Evolutionary conservation across 2,329 filamentous ascomycete genomes (phyloP).

Genomic region (Phialophora verrucosa): DNA sequence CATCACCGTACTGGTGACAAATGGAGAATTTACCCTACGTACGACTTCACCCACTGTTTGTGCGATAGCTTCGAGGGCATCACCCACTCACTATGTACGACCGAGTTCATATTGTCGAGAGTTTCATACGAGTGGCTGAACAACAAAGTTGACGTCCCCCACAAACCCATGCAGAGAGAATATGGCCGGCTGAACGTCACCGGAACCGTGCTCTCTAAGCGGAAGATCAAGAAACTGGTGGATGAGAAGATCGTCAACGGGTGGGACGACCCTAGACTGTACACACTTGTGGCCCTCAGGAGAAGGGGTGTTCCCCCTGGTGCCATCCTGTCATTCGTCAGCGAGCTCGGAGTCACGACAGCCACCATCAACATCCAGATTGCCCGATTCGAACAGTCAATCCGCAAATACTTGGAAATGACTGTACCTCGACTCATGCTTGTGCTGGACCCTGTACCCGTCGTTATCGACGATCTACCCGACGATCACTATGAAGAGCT

Average conservation of each 20-base stretch:
- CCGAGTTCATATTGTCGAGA: constrained; percentile 83
- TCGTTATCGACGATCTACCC: constrained; percentile 79
- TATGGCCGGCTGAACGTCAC: constrained; percentile 76
- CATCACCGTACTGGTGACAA: constrained; percentile 80
- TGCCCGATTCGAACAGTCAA: constrained; percentile 79
- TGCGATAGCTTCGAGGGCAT: constrained; percentile 93
- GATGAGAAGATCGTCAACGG: constrained; percentile 76
- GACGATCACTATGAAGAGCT: constrained; percentile 70
- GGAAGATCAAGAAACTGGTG: constrained; percentile 80
- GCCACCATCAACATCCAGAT: constrained; percentile 79
- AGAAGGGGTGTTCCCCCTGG: constrained; percentile 86
- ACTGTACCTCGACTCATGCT: constrained; percentile 90
- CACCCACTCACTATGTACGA: constrained; percentile 90
- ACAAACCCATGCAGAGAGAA: constrained; percentile 93
- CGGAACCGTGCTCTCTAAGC: constrained; percentile 86
- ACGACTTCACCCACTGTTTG: constrained; percentile 89
- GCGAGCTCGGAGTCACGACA: constrained; percentile 89
- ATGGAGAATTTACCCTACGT: constrained; percentile 95
- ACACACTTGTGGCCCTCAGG: constrained; percentile 82
- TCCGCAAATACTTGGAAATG: constrained; percentile 84
- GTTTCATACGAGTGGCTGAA: constrained; percentile 92
- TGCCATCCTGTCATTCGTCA: constrained; percentile 86
- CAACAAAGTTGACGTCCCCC: constrained; percentile 73
- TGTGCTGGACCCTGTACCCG: constrained; percentile 80
- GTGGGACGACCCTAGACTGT: constrained; percentile 91